Evolutionary conservation across 208 protist genomes (phyloP).

Genomic region (Kentomonas sorsogonicus): DNA sequence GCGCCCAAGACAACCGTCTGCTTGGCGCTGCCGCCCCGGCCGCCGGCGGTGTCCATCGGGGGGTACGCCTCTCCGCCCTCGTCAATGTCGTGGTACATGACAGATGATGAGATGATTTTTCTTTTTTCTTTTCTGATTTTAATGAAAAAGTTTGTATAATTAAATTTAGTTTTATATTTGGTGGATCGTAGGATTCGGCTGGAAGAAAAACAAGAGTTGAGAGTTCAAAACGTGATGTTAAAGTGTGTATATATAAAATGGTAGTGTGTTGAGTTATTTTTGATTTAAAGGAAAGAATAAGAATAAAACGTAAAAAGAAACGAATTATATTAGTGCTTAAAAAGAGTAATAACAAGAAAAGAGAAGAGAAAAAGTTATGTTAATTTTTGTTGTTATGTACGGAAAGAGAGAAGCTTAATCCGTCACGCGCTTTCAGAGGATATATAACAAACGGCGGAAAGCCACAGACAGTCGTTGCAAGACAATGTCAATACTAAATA

Average conservation of each 20-base stretch:
- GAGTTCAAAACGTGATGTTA: no score
- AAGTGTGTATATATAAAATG: background rate
- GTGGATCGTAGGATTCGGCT: background rate
- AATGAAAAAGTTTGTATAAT: background rate
- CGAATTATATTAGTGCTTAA: background rate
- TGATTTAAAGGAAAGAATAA: background rate
- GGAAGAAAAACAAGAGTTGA: background rate
- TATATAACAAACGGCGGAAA: no score
- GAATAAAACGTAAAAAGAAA: background rate
- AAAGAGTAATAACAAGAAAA: conserved; percentile 11
- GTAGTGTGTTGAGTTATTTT: background rate
- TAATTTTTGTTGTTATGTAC: no score
- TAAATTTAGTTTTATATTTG: background rate
- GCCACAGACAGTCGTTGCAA: no score
- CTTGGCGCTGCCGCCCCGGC: background rate
- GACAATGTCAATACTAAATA: no score
- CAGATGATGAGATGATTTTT: background rate
- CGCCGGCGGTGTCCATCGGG: background rate
- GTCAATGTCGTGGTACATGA: background rate
- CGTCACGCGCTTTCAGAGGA: no score
- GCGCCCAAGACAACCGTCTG: background rate
- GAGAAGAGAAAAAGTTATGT: conserved; percentile 14
- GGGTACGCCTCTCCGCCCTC: no score
- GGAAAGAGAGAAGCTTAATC: no score
- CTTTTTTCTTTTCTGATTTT: background rate